These are phyloP conservation scores for Sporothrix variecibatus DNA, from an alignment of 2,329 filamentous ascomycete species.

Conservation along the genomic window DNA sequence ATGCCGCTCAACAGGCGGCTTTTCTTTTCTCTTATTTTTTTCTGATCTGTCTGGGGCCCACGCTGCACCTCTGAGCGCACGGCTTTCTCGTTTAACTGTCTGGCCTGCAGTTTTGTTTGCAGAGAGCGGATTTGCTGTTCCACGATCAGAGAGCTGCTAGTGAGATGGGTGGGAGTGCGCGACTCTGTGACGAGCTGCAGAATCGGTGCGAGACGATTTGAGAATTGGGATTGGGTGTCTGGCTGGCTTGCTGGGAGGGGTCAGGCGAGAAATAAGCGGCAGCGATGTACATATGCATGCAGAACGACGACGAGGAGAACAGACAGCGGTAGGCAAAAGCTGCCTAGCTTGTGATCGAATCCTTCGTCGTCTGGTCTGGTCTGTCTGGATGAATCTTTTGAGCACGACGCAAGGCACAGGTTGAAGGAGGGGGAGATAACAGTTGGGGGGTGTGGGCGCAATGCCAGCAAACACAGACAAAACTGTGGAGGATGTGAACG, in stretches of 20 bases:
- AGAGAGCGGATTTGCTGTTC: constrained; percentile 4
- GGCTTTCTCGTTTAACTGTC: neutral
- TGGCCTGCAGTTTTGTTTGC: neutral
- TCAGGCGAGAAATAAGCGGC: constrained; percentile 17
- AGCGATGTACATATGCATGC: constrained; percentile 19
- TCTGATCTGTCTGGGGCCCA: neutral
- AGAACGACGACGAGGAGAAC: neutral
- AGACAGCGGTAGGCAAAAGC: constrained; percentile 1
- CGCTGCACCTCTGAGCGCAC: neutral
- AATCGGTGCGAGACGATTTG: constrained; percentile 10
- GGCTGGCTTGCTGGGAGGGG: constrained; percentile 12
- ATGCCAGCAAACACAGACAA: neutral
- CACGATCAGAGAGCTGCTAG: neutral
- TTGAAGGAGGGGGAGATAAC: neutral
- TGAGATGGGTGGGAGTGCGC: constrained; percentile 11
- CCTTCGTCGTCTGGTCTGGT: constrained; percentile 10
- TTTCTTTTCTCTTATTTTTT: neutral
- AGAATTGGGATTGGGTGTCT: neutral
- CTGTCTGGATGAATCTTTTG: constrained; percentile 3
- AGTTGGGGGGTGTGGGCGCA: neutral
- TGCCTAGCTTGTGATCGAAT: constrained; percentile 21
- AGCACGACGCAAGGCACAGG: neutral
- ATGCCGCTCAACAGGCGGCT: neutral
- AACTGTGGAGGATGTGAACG: neutral
- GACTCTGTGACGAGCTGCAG: constrained; percentile 26